These are phyloP conservation scores for Phytophthora sp. DNA, from an alignment of 352 stramenopile genomes.

Conservation along the genomic window DNA sequence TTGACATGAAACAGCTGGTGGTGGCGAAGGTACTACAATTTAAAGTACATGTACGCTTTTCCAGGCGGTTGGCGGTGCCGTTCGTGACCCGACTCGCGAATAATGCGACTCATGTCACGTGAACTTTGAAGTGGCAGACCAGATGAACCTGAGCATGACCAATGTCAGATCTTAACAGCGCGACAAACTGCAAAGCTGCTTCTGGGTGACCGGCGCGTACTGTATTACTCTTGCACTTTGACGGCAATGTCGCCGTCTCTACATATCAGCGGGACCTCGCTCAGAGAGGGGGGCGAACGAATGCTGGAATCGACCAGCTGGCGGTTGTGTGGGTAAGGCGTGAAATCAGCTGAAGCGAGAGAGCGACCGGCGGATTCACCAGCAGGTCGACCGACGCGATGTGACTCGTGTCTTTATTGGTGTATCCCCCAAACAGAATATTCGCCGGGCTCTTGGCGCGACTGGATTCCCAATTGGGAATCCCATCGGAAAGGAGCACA, in stretches of 20 bases:
- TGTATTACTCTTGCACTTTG: slow-evolving; percentile 1
- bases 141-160: slow-evolving; percentile 1
- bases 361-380: neutral
- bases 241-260: slow-evolving; percentile 8
- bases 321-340: too few relatives aligned
- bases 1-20: slow-evolving; percentile 12
- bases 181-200: neutral
- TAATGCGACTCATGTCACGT: too few relatives aligned
- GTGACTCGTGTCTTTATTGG: slow-evolving; percentile 5
- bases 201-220: neutral
- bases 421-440: slow-evolving; percentile 16
- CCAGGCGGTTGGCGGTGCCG: too few relatives aligned
- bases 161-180: neutral
- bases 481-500: neutral
- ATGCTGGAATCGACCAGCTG: too few relatives aligned
- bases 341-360: slow-evolving; percentile 19
- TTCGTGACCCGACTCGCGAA: too few relatives aligned
- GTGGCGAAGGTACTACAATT: neutral
- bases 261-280: neutral
- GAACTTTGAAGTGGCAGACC: neutral
- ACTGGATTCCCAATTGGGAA: too few relatives aligned
- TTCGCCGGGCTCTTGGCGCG: neutral
- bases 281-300: neutral
- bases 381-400: slow-evolving; percentile 9
- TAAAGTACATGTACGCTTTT: neutral